These are phyloP conservation scores for Parafenestella ontariensis DNA, from an alignment of 2,329 filamentous ascomycete species.

Conservation along the genomic window DNA sequence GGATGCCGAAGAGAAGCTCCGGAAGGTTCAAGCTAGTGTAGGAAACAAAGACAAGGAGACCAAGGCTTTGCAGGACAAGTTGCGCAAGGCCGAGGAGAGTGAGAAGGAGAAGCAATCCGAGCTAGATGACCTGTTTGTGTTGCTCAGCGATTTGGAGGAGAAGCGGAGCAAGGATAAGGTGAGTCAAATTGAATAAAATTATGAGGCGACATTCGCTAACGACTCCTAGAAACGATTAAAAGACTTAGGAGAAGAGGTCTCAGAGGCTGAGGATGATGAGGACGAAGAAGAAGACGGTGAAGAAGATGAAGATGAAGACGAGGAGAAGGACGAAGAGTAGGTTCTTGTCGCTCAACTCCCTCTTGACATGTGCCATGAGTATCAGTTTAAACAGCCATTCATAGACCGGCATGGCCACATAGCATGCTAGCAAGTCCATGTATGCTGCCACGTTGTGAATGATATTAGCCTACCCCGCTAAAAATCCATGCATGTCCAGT, in stretches of 20 bases:
- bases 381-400: neutral
- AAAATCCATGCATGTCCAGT: neutral
- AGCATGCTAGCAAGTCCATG: neutral
- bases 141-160: conserved; percentile 57
- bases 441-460: neutral
- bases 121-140: conserved; percentile 57
- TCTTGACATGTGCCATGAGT: neutral
- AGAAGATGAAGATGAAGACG: conserved; percentile 4
- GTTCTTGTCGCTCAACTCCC: neutral
- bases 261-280: conserved; percentile 50
- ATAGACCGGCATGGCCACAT: neutral
- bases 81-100: conserved; percentile 43
- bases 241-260: conserved; percentile 53
- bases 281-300: conserved; percentile 41
- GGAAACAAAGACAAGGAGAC: conserved; percentile 27
- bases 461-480: neutral
- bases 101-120: conserved; percentile 54
- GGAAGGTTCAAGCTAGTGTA: conserved; percentile 5
- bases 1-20: conserved; percentile 50
- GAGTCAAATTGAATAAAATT: neutral
- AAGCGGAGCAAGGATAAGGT: conserved; percentile 52
- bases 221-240: conserved; percentile 54
- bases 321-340: conserved; percentile 14
- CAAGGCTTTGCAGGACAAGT: conserved; percentile 57
- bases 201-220: conserved; percentile 21